Evolutionary conservation across 306 rosid species (phyloP), one percentile per base, ranked within the genome.

Genomic region (Lablab purpureus): DNA sequence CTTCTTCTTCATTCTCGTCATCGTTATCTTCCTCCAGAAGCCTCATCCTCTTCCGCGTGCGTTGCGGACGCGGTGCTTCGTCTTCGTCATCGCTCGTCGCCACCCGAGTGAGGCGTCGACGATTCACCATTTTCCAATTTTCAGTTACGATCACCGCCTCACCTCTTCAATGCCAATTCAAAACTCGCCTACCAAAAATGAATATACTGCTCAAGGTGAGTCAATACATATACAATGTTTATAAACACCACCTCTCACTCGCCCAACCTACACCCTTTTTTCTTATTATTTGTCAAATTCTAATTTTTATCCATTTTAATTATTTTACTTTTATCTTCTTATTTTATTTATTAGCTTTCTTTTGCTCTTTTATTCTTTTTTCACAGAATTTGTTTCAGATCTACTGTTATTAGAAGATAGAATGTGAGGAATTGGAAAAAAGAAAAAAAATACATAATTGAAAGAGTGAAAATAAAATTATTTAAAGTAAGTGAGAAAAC

Each of bases 81-180:
- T 93, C 96, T 32, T 93, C 98, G 4, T 95, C 95, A 43, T 90
- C 96, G 87, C 97, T 93, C 40, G 91, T 87, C 23, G 94, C 76
- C 21, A 93, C 86, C 85, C 77, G 96, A 30, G 87, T 82, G 64
- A 93, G 89, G 71, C 99, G 91, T 4, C 96, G 84, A 3, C 97
- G 84, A 77, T 91, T 90, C 51, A 94, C 89, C 99, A 95, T 92
- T 80, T 80, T 23, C 11, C 21, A 41, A 41, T 11, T 41, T 7
- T 65, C 51, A 19, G 3, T 40, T 37, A 4, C 50, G 15, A 19
- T 65, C 17, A 67, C 72, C 14, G 7, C 51, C 18, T 37, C 10
- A 7, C n/a, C 67, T 13, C 14, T 43, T 43, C 15, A 63, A 63
- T 63, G 68, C 2, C 41, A 60, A 43, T 43, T 11, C 49, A 43